phyloP scores from a whole-genome alignment of 768 basidiomycete species.

The Psilocybe subaeruginosa region DNA sequence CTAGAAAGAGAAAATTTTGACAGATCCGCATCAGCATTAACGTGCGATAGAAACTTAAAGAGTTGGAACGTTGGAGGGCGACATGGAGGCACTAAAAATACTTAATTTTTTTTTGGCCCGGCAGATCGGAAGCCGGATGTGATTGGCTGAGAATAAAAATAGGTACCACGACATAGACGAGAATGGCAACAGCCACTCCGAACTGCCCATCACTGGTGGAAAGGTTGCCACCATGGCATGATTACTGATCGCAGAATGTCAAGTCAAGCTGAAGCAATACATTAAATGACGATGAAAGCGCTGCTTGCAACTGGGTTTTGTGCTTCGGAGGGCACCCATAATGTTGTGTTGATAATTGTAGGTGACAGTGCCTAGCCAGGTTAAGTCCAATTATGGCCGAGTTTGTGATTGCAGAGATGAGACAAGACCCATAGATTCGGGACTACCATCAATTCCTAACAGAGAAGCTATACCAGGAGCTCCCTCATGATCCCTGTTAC shows the following conservation, averaged over 20 bases:
- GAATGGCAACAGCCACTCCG: constrained; percentile 22
- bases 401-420: constrained; percentile 8
- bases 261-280: constrained; percentile 9
- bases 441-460: constrained; percentile 20
- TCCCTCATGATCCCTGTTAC: constrained; percentile 33
- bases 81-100: neutral
- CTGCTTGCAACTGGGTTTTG: neutral
- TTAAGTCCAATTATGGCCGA: constrained; percentile 9
- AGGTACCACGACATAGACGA: constrained; percentile 4
- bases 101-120: neutral
- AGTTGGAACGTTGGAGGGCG: neutral
- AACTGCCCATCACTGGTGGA: constrained; percentile 20
- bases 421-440: constrained; percentile 18
- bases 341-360: neutral
- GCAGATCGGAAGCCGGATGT: neutral
- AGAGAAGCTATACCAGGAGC: neutral
- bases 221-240: constrained; percentile 4
- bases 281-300: neutral
- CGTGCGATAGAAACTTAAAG: neutral
- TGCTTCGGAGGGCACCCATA: neutral
- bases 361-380: constrained; percentile 5
- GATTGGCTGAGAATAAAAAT: constrained; percentile 15
- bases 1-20: neutral
- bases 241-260: constrained; percentile 10
- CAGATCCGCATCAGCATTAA: neutral